Evolutionary conservation across 2,329 filamentous ascomycete species (phyloP).

Genomic region (Fusarium foetens): DNA sequence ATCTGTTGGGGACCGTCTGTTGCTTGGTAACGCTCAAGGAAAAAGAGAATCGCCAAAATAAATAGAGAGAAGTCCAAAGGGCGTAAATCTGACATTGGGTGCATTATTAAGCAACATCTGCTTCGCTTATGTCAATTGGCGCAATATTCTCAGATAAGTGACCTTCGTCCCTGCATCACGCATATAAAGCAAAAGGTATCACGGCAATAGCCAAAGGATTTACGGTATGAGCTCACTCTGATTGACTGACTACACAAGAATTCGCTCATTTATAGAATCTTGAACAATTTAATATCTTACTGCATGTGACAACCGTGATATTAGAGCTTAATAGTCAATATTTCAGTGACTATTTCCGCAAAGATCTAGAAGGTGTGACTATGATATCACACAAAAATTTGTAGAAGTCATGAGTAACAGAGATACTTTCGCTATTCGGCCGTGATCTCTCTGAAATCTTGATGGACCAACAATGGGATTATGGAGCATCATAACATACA

Average conservation of each 20-base stretch:
- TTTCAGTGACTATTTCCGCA: background rate
- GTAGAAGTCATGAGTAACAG: background rate
- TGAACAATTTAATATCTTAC: accelerated
- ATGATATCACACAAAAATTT: accelerated
- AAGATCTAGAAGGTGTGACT: accelerated
- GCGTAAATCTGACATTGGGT: background rate
- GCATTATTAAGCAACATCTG: conserved; percentile 14
- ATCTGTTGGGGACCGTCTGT: accelerated
- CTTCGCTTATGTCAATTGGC: background rate
- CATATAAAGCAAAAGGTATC: background rate
- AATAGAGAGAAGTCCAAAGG: background rate
- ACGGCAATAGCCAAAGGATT: accelerated
- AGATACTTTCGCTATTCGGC: background rate
- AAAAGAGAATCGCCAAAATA: background rate
- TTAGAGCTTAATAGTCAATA: accelerated
- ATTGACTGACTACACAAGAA: background rate
- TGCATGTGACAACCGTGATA: accelerated
- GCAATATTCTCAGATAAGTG: background rate
- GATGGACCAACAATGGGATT: too few species aligned
- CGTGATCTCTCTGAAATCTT: background rate
- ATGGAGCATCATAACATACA: background rate
- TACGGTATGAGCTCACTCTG: accelerated
- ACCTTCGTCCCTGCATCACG: background rate
- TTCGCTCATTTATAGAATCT: background rate
- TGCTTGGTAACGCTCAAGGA: too few species aligned